Percentiles rank a stretch among this genome's conserved stretches.
Evolutionary conservation across 306 rosid genomes (phyloP).

Genomic region (Astragalus membranaceus): DNA sequence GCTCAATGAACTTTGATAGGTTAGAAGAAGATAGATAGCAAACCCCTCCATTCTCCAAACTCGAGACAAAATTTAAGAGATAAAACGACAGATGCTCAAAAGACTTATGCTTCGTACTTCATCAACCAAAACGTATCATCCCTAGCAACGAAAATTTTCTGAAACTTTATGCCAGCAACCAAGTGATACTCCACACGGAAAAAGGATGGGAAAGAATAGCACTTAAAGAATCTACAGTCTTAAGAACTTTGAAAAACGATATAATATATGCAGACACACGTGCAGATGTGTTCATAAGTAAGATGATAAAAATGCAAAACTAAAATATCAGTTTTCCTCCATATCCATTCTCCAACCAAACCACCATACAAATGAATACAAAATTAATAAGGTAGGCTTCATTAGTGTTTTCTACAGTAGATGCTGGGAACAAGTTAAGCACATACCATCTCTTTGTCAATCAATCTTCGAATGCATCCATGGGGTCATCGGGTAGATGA

Average conservation of each 20-base stretch:
- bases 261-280: background rate
- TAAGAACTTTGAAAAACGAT: slow-evolving; percentile 15
- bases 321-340: background rate
- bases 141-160: background rate
- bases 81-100: slow-evolving; percentile 11
- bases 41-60: slow-evolving; percentile 7
- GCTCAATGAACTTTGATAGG: slow-evolving; percentile 9
- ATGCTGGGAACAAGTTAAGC: slow-evolving; percentile 11
- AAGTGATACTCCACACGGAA: background rate
- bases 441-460: slow-evolving; percentile 83
- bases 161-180: background rate
- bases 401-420: slow-evolving; percentile 3
- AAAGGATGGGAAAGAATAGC: slow-evolving; percentile 8
- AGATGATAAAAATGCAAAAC: background rate
- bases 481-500: slow-evolving; percentile 26
- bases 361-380: background rate
- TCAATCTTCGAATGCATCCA: slow-evolving; percentile 48
- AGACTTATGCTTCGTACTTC: slow-evolving; percentile 7
- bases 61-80: slow-evolving; percentile 5
- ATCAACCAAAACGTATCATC: background rate
- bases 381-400: background rate
- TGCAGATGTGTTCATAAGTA: background rate
- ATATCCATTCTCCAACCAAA: slow-evolving; percentile 2
- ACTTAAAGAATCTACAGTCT: slow-evolving; percentile 2
- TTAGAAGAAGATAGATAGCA: slow-evolving; percentile 9